Evolutionary conservation across 1,139 yeast species (phyloP).

Genomic region (Kluyveromyces marxianus): DNA sequence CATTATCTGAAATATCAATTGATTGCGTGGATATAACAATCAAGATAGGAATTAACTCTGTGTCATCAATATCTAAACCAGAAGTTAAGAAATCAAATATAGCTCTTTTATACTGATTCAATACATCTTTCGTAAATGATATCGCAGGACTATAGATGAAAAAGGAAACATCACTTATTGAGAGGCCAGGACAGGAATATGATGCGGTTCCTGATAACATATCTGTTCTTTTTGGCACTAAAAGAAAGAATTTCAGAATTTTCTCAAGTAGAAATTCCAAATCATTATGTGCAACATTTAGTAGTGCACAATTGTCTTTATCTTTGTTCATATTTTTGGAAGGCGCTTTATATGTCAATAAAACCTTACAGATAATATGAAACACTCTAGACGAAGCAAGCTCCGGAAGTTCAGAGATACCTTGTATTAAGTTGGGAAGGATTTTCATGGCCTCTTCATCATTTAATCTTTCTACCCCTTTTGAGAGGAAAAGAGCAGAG

Average conservation of each 20-base stretch:
- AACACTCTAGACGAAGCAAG: conserved; percentile 53
- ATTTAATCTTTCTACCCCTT: conserved; percentile 50
- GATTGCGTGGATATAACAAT: conserved; percentile 62
- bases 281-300: conserved; percentile 26
- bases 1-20: conserved; percentile 34
- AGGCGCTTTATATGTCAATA: conserved; percentile 46
- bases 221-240: conserved; percentile 40
- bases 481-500: conserved; percentile 57
- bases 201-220: conserved; percentile 32
- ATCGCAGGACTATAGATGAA: conserved; percentile 66
- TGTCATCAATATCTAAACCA: conserved; percentile 28
- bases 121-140: conserved; percentile 42
- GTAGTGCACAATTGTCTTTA: conserved; percentile 31
- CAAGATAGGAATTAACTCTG: conserved; percentile 35
- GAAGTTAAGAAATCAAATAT: conserved; percentile 36
- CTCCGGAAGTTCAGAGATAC: conserved; percentile 35
- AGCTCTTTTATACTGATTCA: conserved; percentile 42
- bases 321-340: conserved; percentile 40
- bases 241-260: conserved; percentile 50
- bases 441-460: conserved; percentile 32
- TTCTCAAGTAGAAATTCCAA: conserved; percentile 39
- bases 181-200: conserved; percentile 54
- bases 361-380: conserved; percentile 48
- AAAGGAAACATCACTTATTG: conserved; percentile 46
- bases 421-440: conserved; percentile 43